phyloP scores from a whole-genome alignment of 331 rosid species.

The Malus hybrid region DNA sequence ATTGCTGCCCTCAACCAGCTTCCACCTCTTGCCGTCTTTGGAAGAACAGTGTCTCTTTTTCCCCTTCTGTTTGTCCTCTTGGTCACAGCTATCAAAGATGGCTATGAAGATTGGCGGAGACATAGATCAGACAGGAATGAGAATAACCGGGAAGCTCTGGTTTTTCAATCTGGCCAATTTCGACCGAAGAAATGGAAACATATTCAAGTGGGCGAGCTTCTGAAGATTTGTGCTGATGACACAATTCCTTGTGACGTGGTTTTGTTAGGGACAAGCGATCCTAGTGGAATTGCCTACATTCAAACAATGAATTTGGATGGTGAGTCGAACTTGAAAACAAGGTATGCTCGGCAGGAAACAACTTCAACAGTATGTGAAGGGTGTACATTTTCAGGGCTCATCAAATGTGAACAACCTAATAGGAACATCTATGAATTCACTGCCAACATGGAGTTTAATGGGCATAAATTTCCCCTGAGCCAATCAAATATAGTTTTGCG shows the following conservation, averaged over 20 bases:
- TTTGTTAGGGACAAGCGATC: constrained; percentile 85
- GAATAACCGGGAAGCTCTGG: constrained; percentile 64
- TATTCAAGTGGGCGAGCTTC: constrained; percentile 71
- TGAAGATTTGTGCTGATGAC: constrained; percentile 69
- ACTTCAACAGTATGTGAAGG: constrained; percentile 46
- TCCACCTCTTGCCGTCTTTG: constrained; percentile 89
- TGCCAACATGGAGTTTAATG: constrained; percentile 74
- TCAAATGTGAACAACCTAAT: constrained; percentile 79
- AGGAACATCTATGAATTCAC: constrained; percentile 86
- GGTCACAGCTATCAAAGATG: constrained; percentile 90
- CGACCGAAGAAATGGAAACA: constrained; percentile 57
- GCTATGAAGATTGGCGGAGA: constrained; percentile 90
- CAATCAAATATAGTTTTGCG: constrained; percentile 87
- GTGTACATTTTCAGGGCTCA: constrained; percentile 48
- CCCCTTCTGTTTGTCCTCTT: constrained; percentile 78
- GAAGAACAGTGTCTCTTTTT: constrained; percentile 76
- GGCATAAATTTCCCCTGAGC: constrained; percentile 55
- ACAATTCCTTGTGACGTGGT: constrained; percentile 86
- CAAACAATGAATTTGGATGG: constrained; percentile 98
- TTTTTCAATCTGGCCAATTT: constrained; percentile 52
- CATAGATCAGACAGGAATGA: constrained; percentile 81
- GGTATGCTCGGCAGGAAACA: constrained; percentile 85
- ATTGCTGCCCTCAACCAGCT: constrained; percentile 92
- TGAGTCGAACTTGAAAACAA: constrained; percentile 87
- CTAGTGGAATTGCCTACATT: constrained; percentile 82